Evolutionary conservation across 805 yeast species (phyloP).

Genomic region (Barnettozyma sp.): DNA sequence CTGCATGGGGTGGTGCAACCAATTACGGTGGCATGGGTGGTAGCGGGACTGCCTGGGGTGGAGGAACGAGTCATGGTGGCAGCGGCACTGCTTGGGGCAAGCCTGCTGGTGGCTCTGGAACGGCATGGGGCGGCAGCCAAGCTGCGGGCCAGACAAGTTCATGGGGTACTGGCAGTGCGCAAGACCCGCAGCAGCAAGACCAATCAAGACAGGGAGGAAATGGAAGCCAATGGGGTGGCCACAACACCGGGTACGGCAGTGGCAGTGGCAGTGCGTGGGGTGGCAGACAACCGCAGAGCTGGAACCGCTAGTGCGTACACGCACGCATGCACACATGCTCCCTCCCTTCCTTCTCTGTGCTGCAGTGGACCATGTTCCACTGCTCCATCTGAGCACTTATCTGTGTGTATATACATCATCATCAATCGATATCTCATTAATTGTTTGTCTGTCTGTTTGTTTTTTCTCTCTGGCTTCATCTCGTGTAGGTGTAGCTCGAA

Average conservation of each 20-base stretch:
- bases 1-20: conserved; percentile 38
- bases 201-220: conserved; percentile 18
- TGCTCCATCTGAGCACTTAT: no score
- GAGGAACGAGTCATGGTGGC: conserved; percentile 41
- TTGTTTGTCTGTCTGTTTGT: no score
- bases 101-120: conserved; percentile 31
- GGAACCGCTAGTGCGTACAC: not conserved
- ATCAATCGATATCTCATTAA: no score
- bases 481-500: no score
- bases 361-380: no score
- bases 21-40: conserved; percentile 34
- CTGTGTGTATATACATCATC: no score
- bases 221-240: conserved; percentile 20
- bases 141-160: conserved; percentile 31
- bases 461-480: no score
- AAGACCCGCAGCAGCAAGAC: conserved; percentile 4
- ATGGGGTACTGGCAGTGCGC: conserved; percentile 29
- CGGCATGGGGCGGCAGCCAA: conserved; percentile 32
- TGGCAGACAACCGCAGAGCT: conserved; percentile 24
- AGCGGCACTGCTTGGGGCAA: conserved; percentile 39
- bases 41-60: conserved; percentile 37
- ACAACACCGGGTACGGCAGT: conserved; percentile 31
- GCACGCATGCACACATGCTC: no score
- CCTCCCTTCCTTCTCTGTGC: no score
- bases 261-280: conserved; percentile 30